phyloP scores from a whole-genome alignment of 2,329 filamentous ascomycete genomes.

The Cladosporium sphaerospermum region DNA sequence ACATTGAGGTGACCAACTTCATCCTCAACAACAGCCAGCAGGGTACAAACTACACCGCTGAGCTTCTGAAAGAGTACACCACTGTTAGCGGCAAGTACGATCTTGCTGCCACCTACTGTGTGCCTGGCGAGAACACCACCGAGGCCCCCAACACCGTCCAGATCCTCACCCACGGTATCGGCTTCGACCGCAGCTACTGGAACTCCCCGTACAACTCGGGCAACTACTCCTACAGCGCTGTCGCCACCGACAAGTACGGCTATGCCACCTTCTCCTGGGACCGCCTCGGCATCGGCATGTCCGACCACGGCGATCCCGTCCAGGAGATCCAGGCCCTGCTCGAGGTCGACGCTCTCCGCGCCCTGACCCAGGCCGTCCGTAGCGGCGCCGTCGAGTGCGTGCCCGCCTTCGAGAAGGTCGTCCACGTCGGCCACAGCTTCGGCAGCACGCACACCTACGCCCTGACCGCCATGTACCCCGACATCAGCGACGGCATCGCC shows the following conservation, averaged over 20 bases:
- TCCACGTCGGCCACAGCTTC: conserved; percentile 61
- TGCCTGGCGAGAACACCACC: conserved; percentile 32
- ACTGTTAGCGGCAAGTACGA: conserved; percentile 50
- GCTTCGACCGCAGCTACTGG: conserved; percentile 57
- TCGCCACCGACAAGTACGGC: conserved; percentile 48
- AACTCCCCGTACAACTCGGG: conserved; percentile 51
- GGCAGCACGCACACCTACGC: conserved; percentile 51
- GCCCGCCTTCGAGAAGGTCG: conserved; percentile 38
- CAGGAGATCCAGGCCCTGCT: conserved; percentile 54
- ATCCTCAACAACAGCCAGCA: conserved; percentile 45
- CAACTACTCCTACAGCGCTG: conserved; percentile 58
- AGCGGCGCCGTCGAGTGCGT: conserved; percentile 40
- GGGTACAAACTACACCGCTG: conserved; percentile 45
- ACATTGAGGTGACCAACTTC: conserved; percentile 54
- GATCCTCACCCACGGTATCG: conserved; percentile 49
- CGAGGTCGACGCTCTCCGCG: conserved; percentile 53
- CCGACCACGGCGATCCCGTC: conserved; percentile 53
- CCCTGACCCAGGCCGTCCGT: conserved; percentile 48
- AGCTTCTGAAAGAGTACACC: conserved; percentile 44
- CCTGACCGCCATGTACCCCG: conserved; percentile 47
- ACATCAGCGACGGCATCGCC: conserved; percentile 51
- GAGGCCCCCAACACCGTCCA: conserved; percentile 36
- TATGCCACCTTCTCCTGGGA: conserved; percentile 58
- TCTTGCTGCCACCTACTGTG: conserved; percentile 57
- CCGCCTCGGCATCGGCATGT: conserved; percentile 55